Conservation (phyloP, 2,329 filamentous ascomycete genomes). For the Fusarium buharicum region DNA sequence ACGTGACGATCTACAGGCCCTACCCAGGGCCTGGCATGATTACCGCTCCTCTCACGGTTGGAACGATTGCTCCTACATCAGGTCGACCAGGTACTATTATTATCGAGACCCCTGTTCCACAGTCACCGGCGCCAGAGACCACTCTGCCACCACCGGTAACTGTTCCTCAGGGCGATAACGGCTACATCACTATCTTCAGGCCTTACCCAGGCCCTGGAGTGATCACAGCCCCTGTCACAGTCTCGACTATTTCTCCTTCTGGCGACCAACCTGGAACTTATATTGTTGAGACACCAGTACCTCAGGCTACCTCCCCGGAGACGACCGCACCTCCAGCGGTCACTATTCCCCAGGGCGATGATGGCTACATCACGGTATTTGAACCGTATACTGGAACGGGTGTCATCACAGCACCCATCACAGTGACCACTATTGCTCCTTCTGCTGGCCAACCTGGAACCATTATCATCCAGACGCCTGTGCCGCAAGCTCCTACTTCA, state of each 20-base stretch:
- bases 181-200: conserved; percentile 4
- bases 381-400: conserved; percentile 18
- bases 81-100: conserved; percentile 8
- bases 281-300: conserved; percentile 30
- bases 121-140: background rate
- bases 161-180: background rate
- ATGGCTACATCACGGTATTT: conserved; percentile 28
- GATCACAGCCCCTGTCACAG: conserved; percentile 25
- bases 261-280: conserved; percentile 23
- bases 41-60: conserved; percentile 8
- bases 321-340: background rate
- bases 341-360: conserved; percentile 15
- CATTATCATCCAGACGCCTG: conserved; percentile 25
- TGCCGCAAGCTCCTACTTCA: background rate
- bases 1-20: conserved; percentile 30
- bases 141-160: background rate
- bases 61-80: background rate
- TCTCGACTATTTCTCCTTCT: conserved; percentile 22
- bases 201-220: conserved; percentile 10
- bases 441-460: conserved; percentile 23
- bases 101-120: conserved; percentile 5
- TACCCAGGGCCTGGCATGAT: conserved; percentile 20
- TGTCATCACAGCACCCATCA: conserved; percentile 13
- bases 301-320: conserved; percentile 5
- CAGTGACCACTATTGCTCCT: conserved; percentile 23